phyloP scores from a whole-genome alignment of 495 filamentous ascomycete genomes.

The Parathielavia hyrcaniae region DNA sequence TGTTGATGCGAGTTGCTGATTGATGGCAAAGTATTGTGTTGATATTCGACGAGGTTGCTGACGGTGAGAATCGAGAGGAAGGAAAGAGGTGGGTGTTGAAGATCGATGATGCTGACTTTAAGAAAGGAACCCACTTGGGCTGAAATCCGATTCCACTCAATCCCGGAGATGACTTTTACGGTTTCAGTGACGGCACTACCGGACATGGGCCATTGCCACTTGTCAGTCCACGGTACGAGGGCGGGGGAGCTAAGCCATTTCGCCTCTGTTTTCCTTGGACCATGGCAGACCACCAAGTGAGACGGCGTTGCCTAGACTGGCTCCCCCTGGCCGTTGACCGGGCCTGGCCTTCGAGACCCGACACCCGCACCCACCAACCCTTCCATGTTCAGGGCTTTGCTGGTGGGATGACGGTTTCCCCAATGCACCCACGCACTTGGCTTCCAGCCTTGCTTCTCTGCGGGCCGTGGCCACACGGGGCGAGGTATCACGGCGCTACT shows the following conservation, averaged over 20 bases:
- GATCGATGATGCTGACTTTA: conserved; percentile 19
- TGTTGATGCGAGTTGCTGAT: conserved; percentile 5
- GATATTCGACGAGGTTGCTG: conserved; percentile 1
- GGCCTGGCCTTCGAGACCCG: conserved; percentile 17
- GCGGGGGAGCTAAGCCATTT: conserved; percentile 31
- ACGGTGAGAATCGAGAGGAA: conserved; percentile 13
- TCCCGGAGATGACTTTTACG: conserved; percentile 23
- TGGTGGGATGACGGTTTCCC: neutral
- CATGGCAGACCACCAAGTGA: conserved; percentile 22
- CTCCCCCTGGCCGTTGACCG: conserved; percentile 15
- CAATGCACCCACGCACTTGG: conserved; percentile 8
- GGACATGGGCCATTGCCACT: conserved; percentile 32
- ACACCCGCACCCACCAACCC: conserved; percentile 13
- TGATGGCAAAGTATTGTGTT: neutral
- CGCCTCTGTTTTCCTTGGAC: conserved; percentile 28
- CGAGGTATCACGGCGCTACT: conserved; percentile 6
- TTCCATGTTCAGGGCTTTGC: conserved; percentile 19
- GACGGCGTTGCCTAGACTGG: conserved; percentile 22
- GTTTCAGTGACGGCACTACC: conserved; percentile 33
- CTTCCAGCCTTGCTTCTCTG: no score
- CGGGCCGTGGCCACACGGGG: conserved; percentile 15
- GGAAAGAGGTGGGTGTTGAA: conserved; percentile 19
- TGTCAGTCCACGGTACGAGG: conserved; percentile 37
- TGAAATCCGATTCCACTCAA: conserved; percentile 33
- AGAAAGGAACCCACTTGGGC: conserved; percentile 31